Percentiles rank a stretch among this genome's conserved stretches.
These are phyloP conservation scores for Casuarina glauca DNA, from an alignment of 306 rosid species.

Conservation along the genomic window DNA sequence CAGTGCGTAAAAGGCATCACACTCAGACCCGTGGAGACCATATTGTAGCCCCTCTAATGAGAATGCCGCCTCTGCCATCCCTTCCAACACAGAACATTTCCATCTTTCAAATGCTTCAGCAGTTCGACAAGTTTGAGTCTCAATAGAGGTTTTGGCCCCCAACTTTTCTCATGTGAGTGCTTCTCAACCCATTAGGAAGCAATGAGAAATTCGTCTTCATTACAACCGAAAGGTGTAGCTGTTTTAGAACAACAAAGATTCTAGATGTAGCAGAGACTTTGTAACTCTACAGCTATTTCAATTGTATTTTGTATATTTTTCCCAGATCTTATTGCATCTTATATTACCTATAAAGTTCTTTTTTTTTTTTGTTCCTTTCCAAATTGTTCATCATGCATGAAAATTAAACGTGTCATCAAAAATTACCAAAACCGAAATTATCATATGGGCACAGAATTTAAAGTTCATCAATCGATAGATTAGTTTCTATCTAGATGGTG, in stretches of 20 bases:
- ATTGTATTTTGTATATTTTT: conserved; percentile 14
- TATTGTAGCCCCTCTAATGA: conserved; percentile 54
- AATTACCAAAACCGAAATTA: not conserved
- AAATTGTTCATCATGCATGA: not conserved
- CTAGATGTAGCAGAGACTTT: conserved; percentile 26
- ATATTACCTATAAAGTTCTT: not conserved
- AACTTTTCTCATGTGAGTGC: conserved; percentile 20
- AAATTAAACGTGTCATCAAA: not conserved
- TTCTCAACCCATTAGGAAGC: not conserved
- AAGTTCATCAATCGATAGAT: not conserved
- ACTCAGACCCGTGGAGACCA: conserved; percentile 64
- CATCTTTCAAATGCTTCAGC: conserved; percentile 84
- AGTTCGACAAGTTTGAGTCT: conserved; percentile 73
- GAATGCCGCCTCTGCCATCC: conserved; percentile 61
- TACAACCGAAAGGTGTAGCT: conserved; percentile 18
- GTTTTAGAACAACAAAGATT: conserved; percentile 26
- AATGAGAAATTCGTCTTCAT: conserved; percentile 26
- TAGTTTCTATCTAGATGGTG: not conserved
- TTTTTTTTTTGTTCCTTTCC: not conserved
- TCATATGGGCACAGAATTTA: not conserved
- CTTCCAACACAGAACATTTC: conserved; percentile 57
- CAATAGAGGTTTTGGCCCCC: conserved; percentile 23
- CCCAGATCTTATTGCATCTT: conserved; percentile 3
- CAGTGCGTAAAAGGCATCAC: conserved; percentile 88
- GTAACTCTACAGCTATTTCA: not conserved